Percentiles rank a stretch among this genome's conserved stretches.
phyloP scores from a whole-genome alignment of 306 rosid genomes.

The Ormosia emarginata region DNA sequence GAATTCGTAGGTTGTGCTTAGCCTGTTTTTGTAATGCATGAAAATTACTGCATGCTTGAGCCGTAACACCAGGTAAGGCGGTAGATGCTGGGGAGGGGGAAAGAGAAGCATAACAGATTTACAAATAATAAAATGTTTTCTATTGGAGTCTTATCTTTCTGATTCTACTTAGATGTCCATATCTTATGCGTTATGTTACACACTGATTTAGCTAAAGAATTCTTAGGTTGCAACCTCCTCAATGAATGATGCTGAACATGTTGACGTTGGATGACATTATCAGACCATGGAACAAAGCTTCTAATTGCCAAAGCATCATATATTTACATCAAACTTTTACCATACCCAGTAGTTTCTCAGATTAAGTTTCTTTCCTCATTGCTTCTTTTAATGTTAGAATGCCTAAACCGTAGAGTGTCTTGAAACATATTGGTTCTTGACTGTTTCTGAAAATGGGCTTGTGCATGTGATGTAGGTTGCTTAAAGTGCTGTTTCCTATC shows the following conservation, averaged over 20 bases:
- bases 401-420: not conserved
- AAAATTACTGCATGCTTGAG: not conserved
- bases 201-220: not conserved
- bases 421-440: not conserved
- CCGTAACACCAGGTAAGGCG: not conserved
- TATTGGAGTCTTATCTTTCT: not conserved
- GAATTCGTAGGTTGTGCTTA: not conserved
- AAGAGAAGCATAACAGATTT: not conserved
- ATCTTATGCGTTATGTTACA: not conserved
- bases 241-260: not conserved
- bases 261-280: conserved; percentile 4
- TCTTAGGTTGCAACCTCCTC: not conserved
- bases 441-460: not conserved
- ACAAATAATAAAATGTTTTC: not conserved
- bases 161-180: not conserved
- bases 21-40: conserved; percentile 4
- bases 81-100: not conserved
- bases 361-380: conserved; percentile 8
- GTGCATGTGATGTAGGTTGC: not conserved
- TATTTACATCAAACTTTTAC: not conserved
- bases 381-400: not conserved
- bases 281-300: not conserved
- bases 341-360: not conserved
- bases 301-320: not conserved
- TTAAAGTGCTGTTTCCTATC: not conserved